Percentiles rank a stretch among this genome's conserved stretches.
Evolutionary conservation across 306 rosid genomes (phyloP).

Genomic region (Medicago lupulina): DNA sequence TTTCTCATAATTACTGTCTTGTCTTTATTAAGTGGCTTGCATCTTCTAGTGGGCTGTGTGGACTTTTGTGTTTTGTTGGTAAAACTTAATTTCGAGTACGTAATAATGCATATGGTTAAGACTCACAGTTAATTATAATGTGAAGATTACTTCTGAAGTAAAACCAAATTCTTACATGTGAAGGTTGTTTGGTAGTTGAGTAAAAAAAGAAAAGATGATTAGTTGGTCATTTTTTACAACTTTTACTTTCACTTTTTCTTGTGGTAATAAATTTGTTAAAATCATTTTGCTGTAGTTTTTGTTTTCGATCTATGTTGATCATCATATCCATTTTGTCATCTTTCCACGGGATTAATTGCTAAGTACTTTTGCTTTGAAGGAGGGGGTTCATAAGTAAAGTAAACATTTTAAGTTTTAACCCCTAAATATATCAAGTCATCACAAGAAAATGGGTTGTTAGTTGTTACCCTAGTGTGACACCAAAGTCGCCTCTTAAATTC

Average conservation of each 20-base stretch:
- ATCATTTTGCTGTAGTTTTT: constrained; percentile 32
- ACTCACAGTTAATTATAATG: constrained; percentile 44
- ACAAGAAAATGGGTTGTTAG: constrained; percentile 37
- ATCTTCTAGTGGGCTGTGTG: constrained; percentile 43
- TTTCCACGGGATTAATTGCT: constrained; percentile 13
- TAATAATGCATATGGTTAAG: constrained; percentile 49
- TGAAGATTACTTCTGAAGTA: constrained; percentile 53
- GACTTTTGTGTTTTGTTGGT: constrained; percentile 47
- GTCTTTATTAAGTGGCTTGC: constrained; percentile 53
- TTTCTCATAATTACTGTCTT: constrained; percentile 63
- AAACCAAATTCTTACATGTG: constrained; percentile 43
- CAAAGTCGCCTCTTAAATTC: constrained; percentile 32
- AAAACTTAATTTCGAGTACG: constrained; percentile 46
- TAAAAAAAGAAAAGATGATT: background rate
- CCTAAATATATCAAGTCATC: constrained; percentile 23
- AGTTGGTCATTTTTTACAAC: constrained; percentile 6
- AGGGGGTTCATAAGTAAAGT: constrained; percentile 19
- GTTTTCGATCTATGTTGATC: constrained; percentile 24
- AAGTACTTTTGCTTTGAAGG: background rate
- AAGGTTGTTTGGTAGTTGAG: constrained; percentile 48
- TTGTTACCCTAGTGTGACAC: constrained; percentile 36
- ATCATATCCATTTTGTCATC: constrained; percentile 28
- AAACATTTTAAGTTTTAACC: constrained; percentile 13
- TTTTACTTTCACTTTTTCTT: constrained; percentile 40
- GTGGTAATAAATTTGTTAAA: constrained; percentile 27